Evolutionary conservation across 2,329 filamentous ascomycete species (phyloP).

Genomic region (Alternaria solani): DNA sequence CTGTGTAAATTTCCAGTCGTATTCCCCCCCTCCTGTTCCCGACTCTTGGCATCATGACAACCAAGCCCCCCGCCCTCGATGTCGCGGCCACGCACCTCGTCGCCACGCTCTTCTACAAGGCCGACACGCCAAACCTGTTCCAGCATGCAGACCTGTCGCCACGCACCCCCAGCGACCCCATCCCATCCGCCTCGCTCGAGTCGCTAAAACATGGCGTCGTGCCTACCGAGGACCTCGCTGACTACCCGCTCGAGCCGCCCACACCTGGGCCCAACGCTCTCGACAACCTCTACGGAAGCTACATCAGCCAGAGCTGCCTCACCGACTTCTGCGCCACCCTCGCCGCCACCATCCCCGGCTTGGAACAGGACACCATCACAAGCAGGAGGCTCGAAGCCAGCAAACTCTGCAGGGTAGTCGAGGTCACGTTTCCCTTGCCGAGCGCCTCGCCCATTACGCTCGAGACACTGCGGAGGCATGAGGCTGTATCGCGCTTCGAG

Average conservation of each 20-base stretch:
- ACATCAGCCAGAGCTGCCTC: conserved; percentile 63
- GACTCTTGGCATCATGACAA: not conserved
- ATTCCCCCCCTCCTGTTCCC: not conserved
- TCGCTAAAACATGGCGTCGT: conserved; percentile 56
- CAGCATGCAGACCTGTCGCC: conserved; percentile 58
- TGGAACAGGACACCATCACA: conserved; percentile 58
- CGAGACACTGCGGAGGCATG: conserved; percentile 77
- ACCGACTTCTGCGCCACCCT: conserved; percentile 64
- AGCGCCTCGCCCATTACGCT: conserved; percentile 61
- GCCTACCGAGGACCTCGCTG: conserved; percentile 60
- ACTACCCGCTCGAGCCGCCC: conserved; percentile 63
- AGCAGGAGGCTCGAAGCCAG: conserved; percentile 66
- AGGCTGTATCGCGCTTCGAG: conserved; percentile 82
- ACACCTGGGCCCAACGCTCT: conserved; percentile 63
- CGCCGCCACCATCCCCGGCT: conserved; percentile 58
- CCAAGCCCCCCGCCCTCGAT: not conserved
- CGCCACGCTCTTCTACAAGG: conserved; percentile 51
- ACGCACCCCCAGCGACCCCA: conserved; percentile 41
- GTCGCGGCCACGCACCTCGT: conserved; percentile 34
- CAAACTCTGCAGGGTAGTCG: conserved; percentile 69
- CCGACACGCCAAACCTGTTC: conserved; percentile 48
- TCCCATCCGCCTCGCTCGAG: conserved; percentile 44
- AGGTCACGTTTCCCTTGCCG: conserved; percentile 69
- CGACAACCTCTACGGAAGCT: conserved; percentile 64
- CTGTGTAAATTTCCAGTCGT: conserved; percentile 9